A percentile compares a stretch with the other conserved stretches of the same genome.
Evolutionary conservation across 1,284 basidiomycete genomes (phyloP).

Genomic region (Puccinia horiana): DNA sequence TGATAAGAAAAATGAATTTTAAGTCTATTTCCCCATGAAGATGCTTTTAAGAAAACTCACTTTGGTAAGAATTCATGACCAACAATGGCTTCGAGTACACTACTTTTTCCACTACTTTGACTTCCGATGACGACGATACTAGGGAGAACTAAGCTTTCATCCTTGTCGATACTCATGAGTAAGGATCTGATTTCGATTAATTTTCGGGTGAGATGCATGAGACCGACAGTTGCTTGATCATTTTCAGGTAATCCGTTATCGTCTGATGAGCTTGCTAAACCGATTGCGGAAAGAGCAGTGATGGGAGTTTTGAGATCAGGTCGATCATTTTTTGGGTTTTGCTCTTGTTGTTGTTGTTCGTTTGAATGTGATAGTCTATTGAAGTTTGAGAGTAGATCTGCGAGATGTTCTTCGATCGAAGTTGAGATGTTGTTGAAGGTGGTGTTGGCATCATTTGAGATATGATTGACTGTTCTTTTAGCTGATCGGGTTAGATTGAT

Average conservation of each 20-base stretch:
- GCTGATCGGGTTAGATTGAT: neutral
- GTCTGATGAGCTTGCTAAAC: neutral
- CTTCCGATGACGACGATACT: conserved; percentile 98
- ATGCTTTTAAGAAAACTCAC: too few species aligned
- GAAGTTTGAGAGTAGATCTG: conserved; percentile 9
- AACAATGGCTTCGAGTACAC: conserved; percentile 94
- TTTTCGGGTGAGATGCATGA: conserved; percentile 91
- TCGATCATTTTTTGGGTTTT: neutral
- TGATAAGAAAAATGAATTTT: conserved; percentile 59
- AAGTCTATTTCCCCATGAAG: too few species aligned
- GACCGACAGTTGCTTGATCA: conserved; percentile 52
- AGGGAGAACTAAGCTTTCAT: conserved; percentile 86
- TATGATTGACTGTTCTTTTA: neutral
- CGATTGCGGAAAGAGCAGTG: conserved; percentile 27
- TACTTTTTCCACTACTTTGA: conserved; percentile 96
- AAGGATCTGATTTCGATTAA: conserved; percentile 95
- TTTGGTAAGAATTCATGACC: conserved; percentile 98
- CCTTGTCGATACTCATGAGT: conserved; percentile 91
- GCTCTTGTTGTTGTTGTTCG: conserved; percentile 6
- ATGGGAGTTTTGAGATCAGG: neutral
- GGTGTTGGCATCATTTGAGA: conserved; percentile 11
- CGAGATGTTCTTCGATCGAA: neutral
- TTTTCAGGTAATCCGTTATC: neutral
- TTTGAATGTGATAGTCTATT: neutral
- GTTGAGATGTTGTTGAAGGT: conserved; percentile 13